Percentiles rank a stretch among this genome's conserved stretches.
These are phyloP conservation scores for Obelidium mucronatum DNA, from an alignment of 192 early-diverging fungal species.

Conservation along the genomic window DNA sequence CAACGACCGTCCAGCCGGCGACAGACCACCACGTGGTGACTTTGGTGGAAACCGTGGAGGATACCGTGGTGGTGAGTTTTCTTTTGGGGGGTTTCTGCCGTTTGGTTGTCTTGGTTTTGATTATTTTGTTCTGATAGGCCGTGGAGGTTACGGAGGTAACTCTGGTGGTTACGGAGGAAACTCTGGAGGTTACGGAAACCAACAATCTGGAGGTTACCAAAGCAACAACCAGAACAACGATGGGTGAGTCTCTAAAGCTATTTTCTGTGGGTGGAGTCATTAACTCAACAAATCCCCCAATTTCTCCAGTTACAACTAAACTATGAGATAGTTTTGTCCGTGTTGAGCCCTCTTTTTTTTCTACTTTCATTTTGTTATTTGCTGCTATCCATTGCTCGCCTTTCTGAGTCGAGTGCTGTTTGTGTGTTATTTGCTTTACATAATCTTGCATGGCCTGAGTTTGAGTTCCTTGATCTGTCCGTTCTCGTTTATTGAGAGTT, in stretches of 20 bases:
- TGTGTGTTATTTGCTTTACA: conserved; percentile 14
- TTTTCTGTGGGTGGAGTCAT: neutral
- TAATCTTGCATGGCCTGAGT: too few species aligned
- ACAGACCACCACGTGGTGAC: conserved; percentile 15
- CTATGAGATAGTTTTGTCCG: neutral
- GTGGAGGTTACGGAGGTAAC: conserved; percentile 30
- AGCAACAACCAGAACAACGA: conserved; percentile 17
- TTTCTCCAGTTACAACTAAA: conserved; percentile 25
- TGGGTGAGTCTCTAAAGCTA: neutral
- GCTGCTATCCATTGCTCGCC: neutral
- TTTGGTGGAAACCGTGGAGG: conserved; percentile 45
- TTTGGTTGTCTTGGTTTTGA: too few species aligned
- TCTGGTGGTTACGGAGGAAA: conserved; percentile 39
- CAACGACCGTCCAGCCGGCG: conserved; percentile 56
- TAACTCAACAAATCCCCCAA: neutral
- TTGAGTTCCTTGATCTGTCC: neutral
- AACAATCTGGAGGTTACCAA: conserved; percentile 7
- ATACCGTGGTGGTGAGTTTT: conserved; percentile 45
- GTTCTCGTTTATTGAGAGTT: neutral
- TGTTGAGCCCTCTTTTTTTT: conserved; percentile 8
- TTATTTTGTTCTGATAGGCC: conserved; percentile 3
- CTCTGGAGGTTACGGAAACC: conserved; percentile 30
- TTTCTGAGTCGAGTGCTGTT: neutral
- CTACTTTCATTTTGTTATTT: conserved; percentile 3
- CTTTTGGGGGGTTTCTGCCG: neutral